Base-by-base conservation (phyloP, 768 basidiomycete genomes). In the Wakefieldia striispora region DNA sequence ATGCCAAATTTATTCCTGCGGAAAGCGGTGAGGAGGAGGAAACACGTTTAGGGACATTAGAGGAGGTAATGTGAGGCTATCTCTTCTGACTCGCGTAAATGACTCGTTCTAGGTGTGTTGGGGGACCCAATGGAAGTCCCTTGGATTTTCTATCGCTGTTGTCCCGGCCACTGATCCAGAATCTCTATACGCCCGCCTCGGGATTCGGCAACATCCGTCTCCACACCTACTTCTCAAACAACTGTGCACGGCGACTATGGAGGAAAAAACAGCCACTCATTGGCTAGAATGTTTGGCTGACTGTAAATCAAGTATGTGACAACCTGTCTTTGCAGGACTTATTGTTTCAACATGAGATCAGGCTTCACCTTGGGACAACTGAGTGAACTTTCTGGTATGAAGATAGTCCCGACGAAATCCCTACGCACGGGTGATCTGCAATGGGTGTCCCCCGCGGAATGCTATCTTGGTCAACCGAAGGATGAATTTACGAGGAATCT, bases 1-100 rank as follows among this genome's bases (percentile, higher is more conserved):
- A 81, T 26, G 60, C 87, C 14, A 71, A 85, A 0, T 97, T 89
- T 70, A 79, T 97, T 34, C 94, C 95, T 1, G 84, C 90, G 2
- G 54, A 79, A 4, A 73, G 76, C 27, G 70, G 73, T 3, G 14
- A 12, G 17, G 69, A 73, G 9, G 76, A 75, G 16, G 58, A 68
- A 21, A 16, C 4, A 16, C 73, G 77, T 46, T 61, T 89, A 53
- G 83, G 80, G 0, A 79, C 75, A 31, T 82, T 83, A n/a, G 72
- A 74, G 53, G 84, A 90, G 63, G 90, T 88, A 45, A n/a, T 10
- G n/a, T 17, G 26, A 33, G 16, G 16, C 13, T 33, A 33, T 14
- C 14, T 16, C 13, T 40, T 13, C 21, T 12, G 19, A 9, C 13
- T 43, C 13, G 17, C 14, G 24, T 23, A 11, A n/a, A 41, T 11